phyloP scores from a whole-genome alignment of 1,284 basidiomycete genomes.

The Cryptococcus jaspeensis region DNA sequence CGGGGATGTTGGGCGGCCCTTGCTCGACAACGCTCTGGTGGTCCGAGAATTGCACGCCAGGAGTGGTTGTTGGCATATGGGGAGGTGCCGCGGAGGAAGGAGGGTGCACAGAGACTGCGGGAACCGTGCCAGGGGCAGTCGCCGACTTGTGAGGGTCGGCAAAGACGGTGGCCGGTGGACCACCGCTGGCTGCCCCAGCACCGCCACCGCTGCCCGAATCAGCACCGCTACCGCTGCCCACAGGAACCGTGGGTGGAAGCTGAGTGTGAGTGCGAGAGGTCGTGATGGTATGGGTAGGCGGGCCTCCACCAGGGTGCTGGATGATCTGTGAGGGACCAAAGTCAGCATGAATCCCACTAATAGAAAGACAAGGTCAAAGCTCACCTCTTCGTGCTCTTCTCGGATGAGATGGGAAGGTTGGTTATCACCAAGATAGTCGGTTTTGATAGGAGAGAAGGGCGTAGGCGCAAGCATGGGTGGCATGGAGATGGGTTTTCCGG shows the following conservation, averaged over 20 bases:
- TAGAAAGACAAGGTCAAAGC: neutral
- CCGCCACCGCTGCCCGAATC: conserved; percentile 8
- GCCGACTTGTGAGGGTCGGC: conserved; percentile 3
- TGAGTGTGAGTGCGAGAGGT: conserved; percentile 33
- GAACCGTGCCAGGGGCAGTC: neutral
- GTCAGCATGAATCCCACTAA: neutral
- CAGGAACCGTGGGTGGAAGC: conserved; percentile 13
- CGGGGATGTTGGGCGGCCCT: conserved; percentile 6
- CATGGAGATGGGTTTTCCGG: conserved; percentile 33
- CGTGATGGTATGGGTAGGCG: conserved; percentile 31
- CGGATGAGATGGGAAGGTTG: conserved; percentile 24
- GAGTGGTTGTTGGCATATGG: conserved; percentile 1
- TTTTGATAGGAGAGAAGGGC: conserved; percentile 28
- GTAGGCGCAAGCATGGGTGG: conserved; percentile 30
- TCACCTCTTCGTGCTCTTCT: conserved; percentile 41
- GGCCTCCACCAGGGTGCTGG: conserved; percentile 30
- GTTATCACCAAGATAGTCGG: conserved; percentile 7
- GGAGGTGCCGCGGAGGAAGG: neutral
- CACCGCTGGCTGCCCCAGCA: neutral
- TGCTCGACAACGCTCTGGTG: conserved; percentile 15
- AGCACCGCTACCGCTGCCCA: conserved; percentile 8
- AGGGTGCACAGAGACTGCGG: neutral
- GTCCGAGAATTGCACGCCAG: conserved; percentile 18
- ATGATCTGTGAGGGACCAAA: conserved; percentile 31
- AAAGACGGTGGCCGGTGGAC: conserved; percentile 5